A percentile compares a stretch with the other conserved stretches of the same genome.
These are phyloP conservation scores for Neofusicoccum sp. DNA, from an alignment of 2,329 filamentous ascomycete genomes.

Conservation along the genomic window DNA sequence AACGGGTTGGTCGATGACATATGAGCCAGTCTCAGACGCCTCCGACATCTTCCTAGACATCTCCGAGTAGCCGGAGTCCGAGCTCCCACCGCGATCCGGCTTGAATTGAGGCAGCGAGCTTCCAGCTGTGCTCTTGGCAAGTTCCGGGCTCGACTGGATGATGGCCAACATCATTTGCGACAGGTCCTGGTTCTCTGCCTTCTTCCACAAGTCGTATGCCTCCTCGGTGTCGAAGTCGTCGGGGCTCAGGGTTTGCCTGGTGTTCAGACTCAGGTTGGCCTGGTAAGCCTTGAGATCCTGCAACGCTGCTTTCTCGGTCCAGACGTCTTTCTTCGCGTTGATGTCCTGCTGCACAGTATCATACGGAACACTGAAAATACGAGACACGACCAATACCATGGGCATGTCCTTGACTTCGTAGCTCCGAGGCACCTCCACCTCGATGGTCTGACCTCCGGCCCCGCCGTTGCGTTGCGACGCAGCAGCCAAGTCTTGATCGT, in stretches of 20 bases:
- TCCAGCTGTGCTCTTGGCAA: conserved; percentile 74
- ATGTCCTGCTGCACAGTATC: conserved; percentile 86
- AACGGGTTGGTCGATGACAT: conserved; percentile 68
- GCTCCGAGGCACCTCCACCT: conserved; percentile 79
- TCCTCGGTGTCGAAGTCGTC: conserved; percentile 92
- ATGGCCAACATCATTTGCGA: conserved; percentile 94
- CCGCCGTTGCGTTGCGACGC: conserved; percentile 60
- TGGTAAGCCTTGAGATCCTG: conserved; percentile 94
- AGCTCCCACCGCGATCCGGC: conserved; percentile 38
- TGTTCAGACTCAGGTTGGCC: conserved; percentile 79
- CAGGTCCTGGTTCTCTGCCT: conserved; percentile 81
- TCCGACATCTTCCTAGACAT: conserved; percentile 50
- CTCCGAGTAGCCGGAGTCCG: conserved; percentile 49
- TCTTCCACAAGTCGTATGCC: conserved; percentile 87
- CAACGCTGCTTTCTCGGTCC: conserved; percentile 91
- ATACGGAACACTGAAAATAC: conserved; percentile 79
- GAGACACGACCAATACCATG: conserved; percentile 83
- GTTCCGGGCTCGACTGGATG: conserved; percentile 79
- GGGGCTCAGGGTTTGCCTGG: conserved; percentile 72
- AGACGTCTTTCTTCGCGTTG: conserved; percentile 74
- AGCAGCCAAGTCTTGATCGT: conserved; percentile 84
- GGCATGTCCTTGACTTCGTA: conserved; percentile 98
- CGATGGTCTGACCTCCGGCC: conserved; percentile 67
- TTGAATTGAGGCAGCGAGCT: conserved; percentile 61
- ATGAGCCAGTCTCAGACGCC: conserved; percentile 49